A percentile compares a stretch with the other conserved stretches of the same genome.
phyloP scores from a whole-genome alignment of 495 filamentous ascomycete genomes.

The Xylaria palmicola region DNA sequence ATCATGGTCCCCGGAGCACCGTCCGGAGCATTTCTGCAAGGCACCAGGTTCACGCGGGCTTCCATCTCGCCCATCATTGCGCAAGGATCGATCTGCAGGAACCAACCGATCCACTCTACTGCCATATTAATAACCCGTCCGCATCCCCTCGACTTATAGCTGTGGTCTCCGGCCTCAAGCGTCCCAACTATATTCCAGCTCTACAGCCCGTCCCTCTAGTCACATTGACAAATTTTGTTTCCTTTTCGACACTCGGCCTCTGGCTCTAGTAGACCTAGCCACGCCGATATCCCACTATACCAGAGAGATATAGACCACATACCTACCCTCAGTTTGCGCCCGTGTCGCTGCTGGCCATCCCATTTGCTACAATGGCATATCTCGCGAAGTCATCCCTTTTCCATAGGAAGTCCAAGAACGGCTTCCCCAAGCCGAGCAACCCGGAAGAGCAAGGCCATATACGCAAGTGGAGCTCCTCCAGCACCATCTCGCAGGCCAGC shows the following conservation, averaged over 20 bases:
- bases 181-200: not conserved
- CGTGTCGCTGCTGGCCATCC: not conserved
- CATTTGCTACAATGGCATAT: constrained; percentile 19
- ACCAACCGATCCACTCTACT: constrained; percentile 1
- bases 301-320: not conserved
- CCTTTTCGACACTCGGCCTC: not conserved
- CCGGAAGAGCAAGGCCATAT: constrained; percentile 15
- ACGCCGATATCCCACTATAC: constrained; percentile 8
- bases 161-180: not conserved
- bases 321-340: not conserved
- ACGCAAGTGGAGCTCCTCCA: constrained; percentile 29
- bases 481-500: constrained; percentile 21
- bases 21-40: constrained; percentile 2
- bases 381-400: constrained; percentile 24
- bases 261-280: constrained; percentile 14
- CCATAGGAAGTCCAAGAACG: constrained; percentile 27
- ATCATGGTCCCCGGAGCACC: not conserved
- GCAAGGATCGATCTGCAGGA: constrained; percentile 10
- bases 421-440: not conserved
- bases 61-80: not conserved
- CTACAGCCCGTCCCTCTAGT: not conserved
- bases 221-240: not conserved
- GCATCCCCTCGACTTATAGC: not conserved
- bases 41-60: constrained; percentile 6
- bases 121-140: constrained; percentile 1